Evolutionary conservation across 768 basidiomycete species (phyloP), one percentile per base, ranked within the genome.

Genomic region (Mrakia frigida): DNA sequence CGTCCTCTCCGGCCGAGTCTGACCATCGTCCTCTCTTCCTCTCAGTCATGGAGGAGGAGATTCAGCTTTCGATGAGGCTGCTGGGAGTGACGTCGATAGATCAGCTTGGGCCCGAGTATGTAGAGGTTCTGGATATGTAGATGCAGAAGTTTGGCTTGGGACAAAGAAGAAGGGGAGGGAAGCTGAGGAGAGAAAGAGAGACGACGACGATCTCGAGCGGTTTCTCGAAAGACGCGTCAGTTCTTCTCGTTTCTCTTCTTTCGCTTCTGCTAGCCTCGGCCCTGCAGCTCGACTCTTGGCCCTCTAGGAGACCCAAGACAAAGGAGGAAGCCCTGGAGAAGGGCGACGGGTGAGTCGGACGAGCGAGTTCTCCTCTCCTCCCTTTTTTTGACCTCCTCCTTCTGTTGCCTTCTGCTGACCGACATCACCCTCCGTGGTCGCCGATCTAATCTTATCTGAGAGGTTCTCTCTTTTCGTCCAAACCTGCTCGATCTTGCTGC

Each of bases 31-130:
- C 3, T 35, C 10, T 25, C 65, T 39, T 25, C 21, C 65, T 68
- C 28, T 3, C 23, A 70, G 63, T 94, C 53, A 82, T 96, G 71
- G 86, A 90, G 80, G 88, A 88, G 67, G 94, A 96, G 84, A 93
- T 94, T 65, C 81, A 88, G 35, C 88, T 88, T 10, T 88, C 88
- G 6, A 92, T 96, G 92, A 84, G 89, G 75, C 85, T 92, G 33
- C 82, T 93, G 9, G 94, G 94, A 41, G 92, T 88, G 52, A 85
- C 86, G 61, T 87, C 84, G 59, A 82, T 94, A 1, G 83, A 86
- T 7, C 88, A 93, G 73, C 85, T 96, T 41, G 87, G 84, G 43
- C 91, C 92, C 0, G 89, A 91, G 80, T 87, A 94, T 89, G 91
- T 91, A 3, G 82, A 84, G 63, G 82, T 52, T 6, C 35, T 75